Base-by-base conservation (phyloP, 805 yeast species). In the Lachancea nothofagi region DNA sequence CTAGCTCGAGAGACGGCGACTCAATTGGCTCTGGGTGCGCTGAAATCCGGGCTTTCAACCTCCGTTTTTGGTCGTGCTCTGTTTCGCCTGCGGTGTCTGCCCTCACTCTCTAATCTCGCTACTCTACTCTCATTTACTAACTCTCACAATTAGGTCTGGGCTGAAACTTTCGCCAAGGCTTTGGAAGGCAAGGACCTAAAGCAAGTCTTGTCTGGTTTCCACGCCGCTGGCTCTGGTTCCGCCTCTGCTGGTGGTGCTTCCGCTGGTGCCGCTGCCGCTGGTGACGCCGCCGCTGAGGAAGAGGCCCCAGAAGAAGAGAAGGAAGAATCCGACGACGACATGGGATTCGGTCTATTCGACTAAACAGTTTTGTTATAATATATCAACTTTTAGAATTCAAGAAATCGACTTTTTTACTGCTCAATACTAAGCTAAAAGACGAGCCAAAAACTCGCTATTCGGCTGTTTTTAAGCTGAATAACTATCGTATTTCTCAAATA, bases 331-430 rank as follows among this genome's bases (percentile, higher is more conserved):
- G 88, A 80, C 65, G 88, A 79, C 62, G 94, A 83, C 73, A 82
- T 84, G 93, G 94, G 93, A 61, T 80, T 83, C 80, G 93, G 93
- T 75, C 77, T 84, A 72, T 84, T 84, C 76, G 95, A 83, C 72
- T 84, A 83, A 74, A 57, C 70, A 46, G 12, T 6, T 9, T 29
- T n/a, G n/a, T n/a, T n/a, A n/a, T n/a, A n/a, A n/a, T n/a, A n/a
- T n/a, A n/a, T n/a, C n/a, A n/a, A n/a, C n/a, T n/a, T n/a, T n/a
- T n/a, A n/a, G n/a, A n/a, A n/a, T n/a, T n/a, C n/a, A n/a, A n/a
- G n/a, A n/a, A n/a, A n/a, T n/a, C n/a, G n/a, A n/a, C n/a, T n/a
- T n/a, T n/a, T n/a, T n/a, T n/a, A n/a, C n/a, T n/a, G n/a, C n/a
- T n/a, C n/a, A n/a, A n/a, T n/a, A n/a, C n/a, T n/a, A n/a, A n/a